These are phyloP conservation scores for Neurospora sp. DNA, from an alignment of 495 filamentous ascomycete species.

Conservation along the genomic window DNA sequence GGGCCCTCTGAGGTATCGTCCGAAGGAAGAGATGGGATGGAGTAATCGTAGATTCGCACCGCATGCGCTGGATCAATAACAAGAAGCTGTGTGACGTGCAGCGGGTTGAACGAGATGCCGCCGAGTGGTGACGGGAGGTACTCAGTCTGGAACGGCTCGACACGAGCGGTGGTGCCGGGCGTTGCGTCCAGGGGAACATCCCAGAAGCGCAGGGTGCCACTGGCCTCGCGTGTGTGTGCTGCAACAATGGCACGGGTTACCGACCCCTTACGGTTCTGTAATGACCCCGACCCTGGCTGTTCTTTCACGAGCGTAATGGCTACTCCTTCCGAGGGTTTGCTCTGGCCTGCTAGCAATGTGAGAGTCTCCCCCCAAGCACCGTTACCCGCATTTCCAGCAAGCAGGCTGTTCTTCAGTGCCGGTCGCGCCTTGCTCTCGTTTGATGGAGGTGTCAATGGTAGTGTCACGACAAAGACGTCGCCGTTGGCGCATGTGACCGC, in stretches of 20 bases:
- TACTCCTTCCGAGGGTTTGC: conserved; percentile 51
- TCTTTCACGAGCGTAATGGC: conserved; percentile 54
- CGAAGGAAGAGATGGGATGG: conserved; percentile 30
- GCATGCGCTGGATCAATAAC: conserved; percentile 57
- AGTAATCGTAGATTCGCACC: conserved; percentile 55
- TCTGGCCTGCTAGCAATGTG: conserved; percentile 47
- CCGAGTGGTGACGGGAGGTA: conserved; percentile 55
- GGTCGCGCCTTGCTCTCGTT: conserved; percentile 41
- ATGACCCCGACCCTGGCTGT: conserved; percentile 8
- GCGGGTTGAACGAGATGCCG: conserved; percentile 64
- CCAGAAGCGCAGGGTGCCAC: conserved; percentile 44
- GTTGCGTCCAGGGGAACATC: conserved; percentile 32
- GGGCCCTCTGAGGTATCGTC: conserved; percentile 38
- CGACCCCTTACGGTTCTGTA: conserved; percentile 23
- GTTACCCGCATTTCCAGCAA: conserved; percentile 37
- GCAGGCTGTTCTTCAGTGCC: conserved; percentile 34
- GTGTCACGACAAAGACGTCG: conserved; percentile 55
- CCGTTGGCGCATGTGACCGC: conserved; percentile 61
- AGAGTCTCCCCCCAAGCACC: conserved; percentile 55
- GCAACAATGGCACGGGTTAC: conserved; percentile 35
- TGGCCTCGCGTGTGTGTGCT: conserved; percentile 54
- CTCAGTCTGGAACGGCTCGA: conserved; percentile 52
- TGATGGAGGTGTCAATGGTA: conserved; percentile 68
- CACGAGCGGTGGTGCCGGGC: conserved; percentile 25
- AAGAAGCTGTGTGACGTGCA: conserved; percentile 52